phyloP scores from a whole-genome alignment of 495 filamentous ascomycete species.

The Hypoxylon subgilvum region DNA sequence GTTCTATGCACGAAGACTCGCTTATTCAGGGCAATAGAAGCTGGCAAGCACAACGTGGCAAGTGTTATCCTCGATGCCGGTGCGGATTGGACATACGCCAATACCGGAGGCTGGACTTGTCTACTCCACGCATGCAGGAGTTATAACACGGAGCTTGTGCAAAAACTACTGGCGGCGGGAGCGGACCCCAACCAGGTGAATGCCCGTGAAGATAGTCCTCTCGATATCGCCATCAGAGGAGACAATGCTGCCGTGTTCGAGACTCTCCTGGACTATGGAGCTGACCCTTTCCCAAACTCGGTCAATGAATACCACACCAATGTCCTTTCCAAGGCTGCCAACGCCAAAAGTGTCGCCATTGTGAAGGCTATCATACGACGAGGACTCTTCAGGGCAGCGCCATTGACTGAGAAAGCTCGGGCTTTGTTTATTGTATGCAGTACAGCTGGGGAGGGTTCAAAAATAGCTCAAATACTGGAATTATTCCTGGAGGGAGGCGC shows the following conservation, averaged over 20 bases:
- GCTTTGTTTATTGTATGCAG: too few relatives aligned
- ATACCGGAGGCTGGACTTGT: not conserved
- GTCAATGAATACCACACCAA: too few relatives aligned
- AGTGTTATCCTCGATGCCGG: constrained; percentile 3
- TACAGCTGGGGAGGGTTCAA: too few relatives aligned
- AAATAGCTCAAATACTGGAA: too few relatives aligned
- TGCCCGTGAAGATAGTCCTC: not conserved
- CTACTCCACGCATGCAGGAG: not conserved
- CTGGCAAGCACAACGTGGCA: not conserved
- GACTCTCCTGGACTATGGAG: not conserved
- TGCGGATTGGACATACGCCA: not conserved
- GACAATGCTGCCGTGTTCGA: not conserved
- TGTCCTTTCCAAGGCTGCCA: too few relatives aligned
- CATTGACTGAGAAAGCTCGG: too few relatives aligned
- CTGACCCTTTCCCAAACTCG: not conserved
- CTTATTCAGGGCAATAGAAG: not conserved
- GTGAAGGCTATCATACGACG: too few relatives aligned
- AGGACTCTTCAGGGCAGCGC: too few relatives aligned
- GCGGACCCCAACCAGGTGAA: not conserved
- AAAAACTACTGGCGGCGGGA: not conserved
- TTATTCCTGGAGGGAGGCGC: too few relatives aligned
- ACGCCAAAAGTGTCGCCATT: too few relatives aligned
- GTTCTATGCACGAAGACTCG: not conserved
- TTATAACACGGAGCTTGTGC: not conserved
- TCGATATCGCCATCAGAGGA: not conserved